Evolutionary conservation across 495 filamentous ascomycete species (phyloP), one percentile per base, ranked within the genome.

Genomic region (Podospora fimiseda): DNA sequence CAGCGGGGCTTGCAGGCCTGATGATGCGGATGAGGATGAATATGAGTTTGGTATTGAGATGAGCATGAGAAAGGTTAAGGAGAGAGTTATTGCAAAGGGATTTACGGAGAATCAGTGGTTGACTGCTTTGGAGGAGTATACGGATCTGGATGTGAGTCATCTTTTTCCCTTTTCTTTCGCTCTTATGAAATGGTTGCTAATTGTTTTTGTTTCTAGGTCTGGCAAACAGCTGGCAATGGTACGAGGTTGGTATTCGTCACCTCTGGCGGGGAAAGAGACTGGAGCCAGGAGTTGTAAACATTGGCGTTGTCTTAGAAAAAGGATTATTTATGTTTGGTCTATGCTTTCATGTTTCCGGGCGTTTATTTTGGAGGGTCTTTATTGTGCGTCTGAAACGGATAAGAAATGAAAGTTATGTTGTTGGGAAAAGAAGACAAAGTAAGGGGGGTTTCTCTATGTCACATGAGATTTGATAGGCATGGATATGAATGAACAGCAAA

Each of bases 91-190:
- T 57, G 93, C 89, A 22, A 96, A 95, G 78, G 94, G 94, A 8
- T 98, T 97, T 61, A 97, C 94, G 3, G 86, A 89, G 58, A 87
- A 95, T 71, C 90, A 97, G 65, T 87, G 95, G 70, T 77, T 83
- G 46, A 80, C 80, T 56, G 86, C 90, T 36, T 77, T 98, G 59
- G 85, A 92, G 50, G 93, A 97, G 73, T 98, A 98, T 70, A 82
- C 87, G 6, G 74, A 81, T 54, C 63, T 95, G 50, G 84, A 92
- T 73, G 93, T 98, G 71, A 86, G 90, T 85, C 46, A 43, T 43
- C 24, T 22, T 43, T 24, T n/a, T 18, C 52, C 46, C 43, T 20
- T 33, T 42, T 5, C 43, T 40, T 43, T 14, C 33, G 24, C 48
- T 49, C n/a, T n/a, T n/a, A n/a, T n/a, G n/a, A n/a, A n/a, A n/a